A percentile compares a stretch with the other conserved stretches of the same genome.
phyloP scores from a whole-genome alignment of 2,329 filamentous ascomycete species.

The Xylaria multiplex region DNA sequence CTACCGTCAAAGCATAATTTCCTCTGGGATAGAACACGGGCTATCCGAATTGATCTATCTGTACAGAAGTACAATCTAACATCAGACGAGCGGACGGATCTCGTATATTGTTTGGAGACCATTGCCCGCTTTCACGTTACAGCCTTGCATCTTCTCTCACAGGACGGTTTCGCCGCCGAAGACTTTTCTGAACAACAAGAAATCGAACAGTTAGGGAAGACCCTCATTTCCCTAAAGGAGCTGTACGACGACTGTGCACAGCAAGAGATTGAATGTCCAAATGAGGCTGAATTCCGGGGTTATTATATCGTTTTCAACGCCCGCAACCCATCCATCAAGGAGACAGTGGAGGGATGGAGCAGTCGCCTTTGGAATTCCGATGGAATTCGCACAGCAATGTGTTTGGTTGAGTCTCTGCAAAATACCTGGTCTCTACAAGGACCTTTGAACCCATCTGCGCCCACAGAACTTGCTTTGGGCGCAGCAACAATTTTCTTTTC shows the following conservation, averaged over 20 bases:
- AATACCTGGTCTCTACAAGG: constrained; percentile 67
- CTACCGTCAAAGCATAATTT: constrained; percentile 69
- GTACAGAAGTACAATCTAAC: constrained; percentile 70
- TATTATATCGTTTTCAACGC: constrained; percentile 73
- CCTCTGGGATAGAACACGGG: constrained; percentile 74
- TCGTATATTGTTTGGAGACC: constrained; percentile 72
- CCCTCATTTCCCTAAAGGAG: constrained; percentile 71
- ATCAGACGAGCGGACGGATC: constrained; percentile 64
- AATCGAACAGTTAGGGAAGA: constrained; percentile 72
- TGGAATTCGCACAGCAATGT: constrained; percentile 69
- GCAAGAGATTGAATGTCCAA: constrained; percentile 66
- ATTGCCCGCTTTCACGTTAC: constrained; percentile 75
- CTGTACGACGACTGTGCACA: constrained; percentile 72
- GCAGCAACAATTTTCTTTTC: constrained; percentile 67
- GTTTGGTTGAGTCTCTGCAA: constrained; percentile 68
- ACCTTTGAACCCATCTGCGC: constrained; percentile 62
- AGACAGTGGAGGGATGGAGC: constrained; percentile 66
- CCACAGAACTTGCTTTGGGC: constrained; percentile 60
- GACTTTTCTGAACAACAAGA: constrained; percentile 75
- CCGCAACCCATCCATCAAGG: constrained; percentile 66
- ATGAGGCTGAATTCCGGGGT: constrained; percentile 73
- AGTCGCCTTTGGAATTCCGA: constrained; percentile 65
- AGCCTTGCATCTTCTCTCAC: constrained; percentile 70
- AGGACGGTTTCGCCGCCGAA: constrained; percentile 64
- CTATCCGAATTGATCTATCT: constrained; percentile 74